These are phyloP conservation scores for Solanum hybrid DNA, from an alignment of 305 asterid species.

Conservation along the genomic window DNA sequence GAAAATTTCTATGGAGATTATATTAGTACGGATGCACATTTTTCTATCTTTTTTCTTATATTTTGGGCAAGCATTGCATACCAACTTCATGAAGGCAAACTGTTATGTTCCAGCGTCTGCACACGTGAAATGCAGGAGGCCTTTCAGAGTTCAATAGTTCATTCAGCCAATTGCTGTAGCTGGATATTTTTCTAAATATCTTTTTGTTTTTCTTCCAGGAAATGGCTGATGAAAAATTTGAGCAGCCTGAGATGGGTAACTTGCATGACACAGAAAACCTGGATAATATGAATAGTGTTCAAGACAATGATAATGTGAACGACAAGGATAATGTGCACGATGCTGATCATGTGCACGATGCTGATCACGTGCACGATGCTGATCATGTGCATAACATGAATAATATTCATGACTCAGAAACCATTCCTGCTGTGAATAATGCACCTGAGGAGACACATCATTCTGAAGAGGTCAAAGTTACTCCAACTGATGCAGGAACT, in stretches of 20 bases:
- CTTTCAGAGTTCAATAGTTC: not conserved
- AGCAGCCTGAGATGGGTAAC: constrained; percentile 18
- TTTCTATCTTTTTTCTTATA: not conserved
- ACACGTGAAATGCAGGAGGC: not conserved
- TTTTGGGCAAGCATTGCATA: not conserved
- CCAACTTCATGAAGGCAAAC: not conserved
- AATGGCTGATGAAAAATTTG: constrained; percentile 52
- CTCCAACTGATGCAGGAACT: constrained; percentile 18
- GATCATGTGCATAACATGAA: not conserved
- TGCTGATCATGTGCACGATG: not conserved
- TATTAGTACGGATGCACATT: not conserved
- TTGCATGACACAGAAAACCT: constrained; percentile 19
- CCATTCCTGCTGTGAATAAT: not conserved
- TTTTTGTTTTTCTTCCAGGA: constrained; percentile 12
- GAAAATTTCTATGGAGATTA: not conserved
- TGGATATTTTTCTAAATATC: not conserved
- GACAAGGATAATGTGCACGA: not conserved
- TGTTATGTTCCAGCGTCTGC: not conserved
- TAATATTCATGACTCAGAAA: not conserved
- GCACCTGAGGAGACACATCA: constrained; percentile 18
- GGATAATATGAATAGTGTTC: not conserved
- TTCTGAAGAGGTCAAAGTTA: constrained; percentile 30
- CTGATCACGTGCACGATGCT: not conserved
- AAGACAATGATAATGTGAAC: not conserved
- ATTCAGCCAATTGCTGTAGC: not conserved